These are phyloP conservation scores for Penicillium sp. DNA, from an alignment of 2,329 filamentous ascomycete genomes.

Conservation along the genomic window DNA sequence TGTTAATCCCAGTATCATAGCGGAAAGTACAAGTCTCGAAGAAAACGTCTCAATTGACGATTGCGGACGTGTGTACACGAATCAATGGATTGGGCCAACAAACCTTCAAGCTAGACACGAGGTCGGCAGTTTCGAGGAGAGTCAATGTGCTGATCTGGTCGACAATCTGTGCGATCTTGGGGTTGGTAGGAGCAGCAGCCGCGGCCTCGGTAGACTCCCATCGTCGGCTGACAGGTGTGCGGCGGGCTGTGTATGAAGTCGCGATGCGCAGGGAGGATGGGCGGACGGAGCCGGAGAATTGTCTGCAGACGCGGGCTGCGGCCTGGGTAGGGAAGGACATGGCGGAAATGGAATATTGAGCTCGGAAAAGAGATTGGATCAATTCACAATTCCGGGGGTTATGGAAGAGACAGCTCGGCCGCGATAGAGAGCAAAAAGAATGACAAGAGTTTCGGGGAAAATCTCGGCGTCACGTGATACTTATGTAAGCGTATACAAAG, in stretches of 20 bases:
- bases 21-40: no score
- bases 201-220: conserved; percentile 80
- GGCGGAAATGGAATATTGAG: conserved; percentile 14
- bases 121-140: conserved; percentile 91
- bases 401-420: conserved; percentile 19
- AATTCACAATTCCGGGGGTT: conserved; percentile 12
- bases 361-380: conserved; percentile 4
- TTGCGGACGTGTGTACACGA: neutral
- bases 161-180: conserved; percentile 92
- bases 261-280: conserved; percentile 41
- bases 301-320: conserved; percentile 45
- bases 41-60: conserved; percentile 3
- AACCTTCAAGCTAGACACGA: conserved; percentile 95
- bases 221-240: conserved; percentile 60
- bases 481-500: conserved; percentile 6
- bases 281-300: conserved; percentile 39
- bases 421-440: conserved; percentile 31
- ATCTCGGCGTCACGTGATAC: conserved; percentile 34
- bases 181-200: conserved; percentile 61
- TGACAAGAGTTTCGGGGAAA: conserved; percentile 30
- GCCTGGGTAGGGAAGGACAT: conserved; percentile 43
- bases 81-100: conserved; percentile 13
- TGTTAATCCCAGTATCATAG: neutral
- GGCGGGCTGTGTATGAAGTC: conserved; percentile 39
- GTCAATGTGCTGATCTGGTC: conserved; percentile 99